Evolutionary conservation across 495 filamentous ascomycete genomes (phyloP).

Genomic region (Astrothelium macrocarpum): DNA sequence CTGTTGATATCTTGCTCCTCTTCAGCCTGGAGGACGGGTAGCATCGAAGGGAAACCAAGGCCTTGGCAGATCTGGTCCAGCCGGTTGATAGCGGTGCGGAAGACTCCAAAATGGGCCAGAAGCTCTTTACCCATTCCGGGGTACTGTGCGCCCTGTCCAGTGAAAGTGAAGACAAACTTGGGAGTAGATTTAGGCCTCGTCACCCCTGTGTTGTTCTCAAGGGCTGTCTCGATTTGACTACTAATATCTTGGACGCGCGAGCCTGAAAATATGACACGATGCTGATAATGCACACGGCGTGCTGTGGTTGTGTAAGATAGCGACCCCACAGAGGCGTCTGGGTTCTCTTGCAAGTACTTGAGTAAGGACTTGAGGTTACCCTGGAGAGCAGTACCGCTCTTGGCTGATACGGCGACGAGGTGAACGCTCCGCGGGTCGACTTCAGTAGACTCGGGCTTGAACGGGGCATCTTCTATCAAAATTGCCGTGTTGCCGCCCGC

Average conservation of each 20-base stretch:
- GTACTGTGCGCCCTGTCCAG: constrained; percentile 16
- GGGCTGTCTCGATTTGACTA: too few relatives aligned
- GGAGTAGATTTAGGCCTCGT: too few relatives aligned
- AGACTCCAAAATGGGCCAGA: neutral
- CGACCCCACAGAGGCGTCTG: too few relatives aligned
- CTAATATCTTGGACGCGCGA: constrained; percentile 12
- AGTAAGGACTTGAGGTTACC: constrained; percentile 23
- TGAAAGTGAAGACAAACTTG: constrained; percentile 8
- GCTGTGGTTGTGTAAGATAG: constrained; percentile 81
- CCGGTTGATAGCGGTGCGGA: constrained; percentile 5
- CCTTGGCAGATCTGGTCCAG: neutral
- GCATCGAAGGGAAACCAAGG: too few relatives aligned
- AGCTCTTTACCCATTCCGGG: constrained; percentile 7
- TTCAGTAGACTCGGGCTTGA: constrained; percentile 22
- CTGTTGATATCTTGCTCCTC: too few relatives aligned
- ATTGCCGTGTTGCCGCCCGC: constrained; percentile 45
- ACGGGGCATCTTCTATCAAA: constrained; percentile 48
- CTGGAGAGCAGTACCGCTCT: constrained; percentile 28
- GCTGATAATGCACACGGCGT: constrained; percentile 68
- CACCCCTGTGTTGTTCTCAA: too few relatives aligned
- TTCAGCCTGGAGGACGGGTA: too few relatives aligned
- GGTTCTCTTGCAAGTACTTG: constrained; percentile 46
- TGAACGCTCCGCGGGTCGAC: constrained; percentile 45
- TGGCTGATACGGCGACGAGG: constrained; percentile 50
- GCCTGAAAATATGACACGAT: constrained; percentile 53